A percentile compares a stretch with the other conserved stretches of the same genome.
These are phyloP conservation scores for Stylosanthes scabra DNA, from an alignment of 331 rosid genomes.

Conservation along the genomic window DNA sequence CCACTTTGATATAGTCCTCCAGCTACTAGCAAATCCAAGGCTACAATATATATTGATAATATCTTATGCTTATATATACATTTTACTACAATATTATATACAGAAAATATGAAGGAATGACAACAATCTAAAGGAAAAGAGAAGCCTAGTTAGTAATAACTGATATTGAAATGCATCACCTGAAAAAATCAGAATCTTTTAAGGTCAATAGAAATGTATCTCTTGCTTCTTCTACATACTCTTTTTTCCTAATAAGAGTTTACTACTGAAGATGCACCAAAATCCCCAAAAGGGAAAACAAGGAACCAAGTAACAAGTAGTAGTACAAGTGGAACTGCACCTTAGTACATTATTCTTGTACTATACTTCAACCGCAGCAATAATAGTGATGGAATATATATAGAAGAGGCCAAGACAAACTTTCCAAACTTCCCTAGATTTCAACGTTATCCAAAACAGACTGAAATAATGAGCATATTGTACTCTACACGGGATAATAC, in stretches of 20 bases:
- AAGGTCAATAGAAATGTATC: slow-evolving; percentile 6
- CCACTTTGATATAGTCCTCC: background rate
- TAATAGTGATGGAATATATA: background rate
- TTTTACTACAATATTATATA: background rate
- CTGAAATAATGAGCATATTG: background rate
- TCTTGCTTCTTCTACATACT: background rate
- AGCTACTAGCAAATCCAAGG: background rate
- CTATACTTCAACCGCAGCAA: background rate
- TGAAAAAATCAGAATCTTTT: background rate
- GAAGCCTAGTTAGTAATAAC: background rate
- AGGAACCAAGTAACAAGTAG: background rate
- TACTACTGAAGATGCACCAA: background rate
- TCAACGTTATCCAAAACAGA: slow-evolving; percentile 23
- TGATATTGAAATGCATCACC: background rate
- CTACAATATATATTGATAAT: background rate
- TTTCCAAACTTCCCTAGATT: slow-evolving; percentile 6
- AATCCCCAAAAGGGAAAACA: background rate
- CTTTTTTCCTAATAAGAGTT: background rate
- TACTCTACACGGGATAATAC: background rate
- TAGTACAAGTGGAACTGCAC: background rate
- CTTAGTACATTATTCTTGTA: background rate
- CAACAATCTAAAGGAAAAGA: background rate
- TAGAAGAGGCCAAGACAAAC: background rate
- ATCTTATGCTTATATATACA: slow-evolving; percentile 4
- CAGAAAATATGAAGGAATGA: background rate